Evolutionary conservation across 768 basidiomycete genomes (phyloP), one percentile per base, ranked within the genome.

Genomic region (Serendipita vermifera): DNA sequence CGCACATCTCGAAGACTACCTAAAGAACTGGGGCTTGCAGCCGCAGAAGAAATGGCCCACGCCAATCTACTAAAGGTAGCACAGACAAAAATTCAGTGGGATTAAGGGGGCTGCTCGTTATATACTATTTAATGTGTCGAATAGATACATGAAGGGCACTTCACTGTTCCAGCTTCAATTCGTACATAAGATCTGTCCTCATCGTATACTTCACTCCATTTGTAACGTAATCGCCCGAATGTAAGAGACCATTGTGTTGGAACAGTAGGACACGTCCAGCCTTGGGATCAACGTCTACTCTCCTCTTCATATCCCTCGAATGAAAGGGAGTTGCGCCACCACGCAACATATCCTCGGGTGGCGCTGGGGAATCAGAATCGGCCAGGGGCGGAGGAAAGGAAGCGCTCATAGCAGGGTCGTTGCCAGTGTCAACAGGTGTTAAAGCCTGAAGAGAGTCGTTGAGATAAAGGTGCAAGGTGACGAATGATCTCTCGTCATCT

Each of bases 1-100:
- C 0, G 64, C 67, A 2, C 61, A 73, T 46, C 77, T 80, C 59
- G 66, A 69, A 53, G 58, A 62, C 1, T 78, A 73, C 74, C 62
- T 79, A 39, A 62, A 71, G 59, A 64, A 70, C 11, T 79, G 75
- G 74, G 77, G 77, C 0, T 63, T 78, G 51, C 62, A 63, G 11
- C 68, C 69, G 1, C 40, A 59, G 61, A 58, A 48, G n/a, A 31
- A 38, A 2, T 65, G 64, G 64, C 56, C 62, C 22, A 62, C 64
- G 22, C 17, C 17, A 41, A 7, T n/a, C 5, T 24, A 7, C 22
- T 51, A 31, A 31, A n/a, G n/a, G n/a, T n/a, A n/a, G n/a, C n/a
- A n/a, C n/a, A n/a, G n/a, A n/a, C n/a, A n/a, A n/a, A n/a, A n/a
- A n/a, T n/a, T n/a, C n/a, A n/a, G n/a, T n/a, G n/a, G n/a, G n/a